These are phyloP conservation scores for Cadophora sp. DNA, from an alignment of 2,329 filamentous ascomycete species.

Conservation along the genomic window DNA sequence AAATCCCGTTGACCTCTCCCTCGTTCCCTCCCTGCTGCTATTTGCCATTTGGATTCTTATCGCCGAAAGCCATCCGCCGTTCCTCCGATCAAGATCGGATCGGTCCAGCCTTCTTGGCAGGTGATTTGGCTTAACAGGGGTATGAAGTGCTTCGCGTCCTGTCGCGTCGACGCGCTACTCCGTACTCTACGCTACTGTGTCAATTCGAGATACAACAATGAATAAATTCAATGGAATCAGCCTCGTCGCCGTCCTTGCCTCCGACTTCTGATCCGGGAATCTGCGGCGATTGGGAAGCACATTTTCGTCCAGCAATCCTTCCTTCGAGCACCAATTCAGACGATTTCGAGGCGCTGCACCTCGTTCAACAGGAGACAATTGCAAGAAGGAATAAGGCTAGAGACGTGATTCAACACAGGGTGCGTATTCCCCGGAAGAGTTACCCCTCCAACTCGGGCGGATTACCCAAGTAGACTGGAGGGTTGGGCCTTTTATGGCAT, in stretches of 20 bases:
- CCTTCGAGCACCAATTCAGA: slow-evolving; percentile 49
- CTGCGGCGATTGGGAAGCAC: slow-evolving; percentile 37
- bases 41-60: neutral
- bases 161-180: slow-evolving; percentile 24
- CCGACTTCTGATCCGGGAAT: slow-evolving; percentile 38
- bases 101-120: neutral
- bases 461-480: too few species aligned
- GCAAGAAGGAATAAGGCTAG: slow-evolving; percentile 51
- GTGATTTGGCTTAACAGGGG: neutral
- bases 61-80: slow-evolving; percentile 1
- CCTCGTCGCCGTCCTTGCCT: slow-evolving; percentile 36
- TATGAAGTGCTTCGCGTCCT: neutral
- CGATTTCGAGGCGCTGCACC: slow-evolving; percentile 54
- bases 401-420: slow-evolving; percentile 56
- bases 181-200: neutral
- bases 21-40: too few species aligned
- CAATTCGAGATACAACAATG: slow-evolving; percentile 19
- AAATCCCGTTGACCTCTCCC: neutral
- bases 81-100: neutral
- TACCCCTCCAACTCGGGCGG: neutral
- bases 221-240: slow-evolving; percentile 34
- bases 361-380: slow-evolving; percentile 50
- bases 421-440: neutral
- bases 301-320: slow-evolving; percentile 19
- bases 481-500: neutral